phyloP scores from a whole-genome alignment of 2,329 filamentous ascomycete genomes.

The Waltergamsia citrina region DNA sequence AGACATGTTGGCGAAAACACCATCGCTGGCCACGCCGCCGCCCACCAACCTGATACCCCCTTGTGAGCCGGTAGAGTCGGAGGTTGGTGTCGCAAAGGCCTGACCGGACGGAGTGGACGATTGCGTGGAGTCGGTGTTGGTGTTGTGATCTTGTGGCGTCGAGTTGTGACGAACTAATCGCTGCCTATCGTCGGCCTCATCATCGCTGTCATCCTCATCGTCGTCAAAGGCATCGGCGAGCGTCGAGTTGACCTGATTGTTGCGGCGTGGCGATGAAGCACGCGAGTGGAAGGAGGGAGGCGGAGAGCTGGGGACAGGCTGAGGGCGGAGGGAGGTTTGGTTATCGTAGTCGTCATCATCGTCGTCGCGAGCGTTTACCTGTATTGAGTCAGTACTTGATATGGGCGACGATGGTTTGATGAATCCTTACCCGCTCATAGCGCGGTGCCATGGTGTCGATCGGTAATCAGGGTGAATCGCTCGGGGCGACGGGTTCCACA shows the following conservation, averaged over 20 bases:
- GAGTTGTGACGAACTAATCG: conserved; percentile 67
- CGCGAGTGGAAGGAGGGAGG: conserved; percentile 85
- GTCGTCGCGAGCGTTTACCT: conserved; percentile 52
- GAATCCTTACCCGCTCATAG: conserved; percentile 31
- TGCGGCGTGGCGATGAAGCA: conserved; percentile 46
- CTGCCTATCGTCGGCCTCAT: conserved; percentile 68
- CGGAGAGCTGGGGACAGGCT: conserved; percentile 46
- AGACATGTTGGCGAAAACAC: conserved; percentile 90
- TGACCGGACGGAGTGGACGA: conserved; percentile 17
- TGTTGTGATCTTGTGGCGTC: conserved; percentile 9
- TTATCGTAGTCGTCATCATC: conserved; percentile 27
- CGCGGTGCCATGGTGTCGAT: conserved; percentile 18
- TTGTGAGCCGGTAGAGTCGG: conserved; percentile 12
- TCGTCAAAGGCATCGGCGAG: conserved; percentile 89
- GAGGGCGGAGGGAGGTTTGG: conserved; percentile 17
- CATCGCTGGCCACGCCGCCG: conserved; percentile 73
- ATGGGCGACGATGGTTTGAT: neutral
- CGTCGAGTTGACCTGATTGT: conserved; percentile 56
- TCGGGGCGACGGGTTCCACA: neutral
- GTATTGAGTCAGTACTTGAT: conserved; percentile 1
- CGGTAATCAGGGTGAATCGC: no score
- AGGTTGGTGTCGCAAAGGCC: conserved; percentile 16
- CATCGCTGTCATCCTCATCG: conserved; percentile 67
- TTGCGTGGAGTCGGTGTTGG: conserved; percentile 10
- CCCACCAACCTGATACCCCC: conserved; percentile 57